These are phyloP conservation scores for Triticum aestivum DNA, from an alignment of 176 grass and related monocot genomes.

Conservation along the genomic window DNA sequence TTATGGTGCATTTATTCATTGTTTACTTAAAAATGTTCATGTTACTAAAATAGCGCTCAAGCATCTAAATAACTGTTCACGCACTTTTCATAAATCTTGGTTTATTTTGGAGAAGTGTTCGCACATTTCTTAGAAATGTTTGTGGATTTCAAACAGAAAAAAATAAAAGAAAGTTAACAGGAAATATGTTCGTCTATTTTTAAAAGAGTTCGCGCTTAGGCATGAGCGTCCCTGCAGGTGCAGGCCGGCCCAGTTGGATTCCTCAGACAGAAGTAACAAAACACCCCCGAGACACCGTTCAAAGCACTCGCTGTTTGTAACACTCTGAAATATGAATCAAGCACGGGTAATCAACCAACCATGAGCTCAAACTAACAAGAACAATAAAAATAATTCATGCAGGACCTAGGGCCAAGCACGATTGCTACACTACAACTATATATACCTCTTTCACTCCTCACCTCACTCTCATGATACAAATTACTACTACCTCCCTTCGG, in stretches of 20 bases:
- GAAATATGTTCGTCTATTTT: no score
- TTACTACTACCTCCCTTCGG: neutral
- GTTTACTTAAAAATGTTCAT: no score
- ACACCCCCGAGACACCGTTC: neutral
- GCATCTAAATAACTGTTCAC: no score
- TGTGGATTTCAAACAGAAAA: no score
- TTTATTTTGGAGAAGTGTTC: no score
- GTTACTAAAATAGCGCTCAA: no score
- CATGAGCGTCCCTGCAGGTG: no score
- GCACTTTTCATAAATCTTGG: no score
- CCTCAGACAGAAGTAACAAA: neutral
- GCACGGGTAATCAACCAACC: neutral
- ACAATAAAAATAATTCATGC: neutral
- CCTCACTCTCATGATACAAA: slow-evolving; percentile 12
- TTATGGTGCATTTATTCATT: no score
- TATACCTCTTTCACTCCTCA: neutral
- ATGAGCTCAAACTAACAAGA: neutral
- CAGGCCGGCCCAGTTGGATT: neutral
- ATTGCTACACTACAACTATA: slow-evolving; percentile 34
- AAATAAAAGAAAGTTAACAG: no score
- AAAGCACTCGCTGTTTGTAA: neutral
- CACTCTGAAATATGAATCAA: neutral
- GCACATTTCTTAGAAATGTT: no score
- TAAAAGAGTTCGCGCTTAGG: no score
- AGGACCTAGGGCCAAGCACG: neutral